Evolutionary conservation across 352 stramenopile genomes (phyloP), one percentile per base, ranked within the genome.

Genomic region (Phytophthora fragariae): DNA sequence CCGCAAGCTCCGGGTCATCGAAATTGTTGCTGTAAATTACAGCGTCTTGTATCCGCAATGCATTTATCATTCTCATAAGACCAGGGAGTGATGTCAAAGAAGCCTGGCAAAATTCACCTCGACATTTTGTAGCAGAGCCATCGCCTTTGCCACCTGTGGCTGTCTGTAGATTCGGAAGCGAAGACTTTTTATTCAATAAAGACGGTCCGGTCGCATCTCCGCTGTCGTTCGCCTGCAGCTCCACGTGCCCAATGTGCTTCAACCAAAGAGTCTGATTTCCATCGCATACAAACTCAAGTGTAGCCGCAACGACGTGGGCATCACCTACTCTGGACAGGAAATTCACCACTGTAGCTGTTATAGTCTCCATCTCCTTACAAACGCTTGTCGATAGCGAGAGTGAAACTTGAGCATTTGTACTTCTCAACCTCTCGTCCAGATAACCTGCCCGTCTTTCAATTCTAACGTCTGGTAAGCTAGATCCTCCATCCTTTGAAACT

Each of bases 81-180:
- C 86, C 86, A 19, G 73, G 37, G 0, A 93, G 54, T 1, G 72
- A 66, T n/a, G 65, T 55, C 15, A 85, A 65, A 9, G 72, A 27
- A 2, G 73, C 63, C 37, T 72, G 67, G 33, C 88, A 95, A 62
- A 95, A 95, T 46, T 93, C 85, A 9, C 88, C 86, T 7, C 79
- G 82, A 60, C 88, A 95, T 50, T 84, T 91, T 3, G 27, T n/a
- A 11, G 14, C 62, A 8, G 52, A 27, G 57, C 12, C 47, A 29
- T 73, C 63, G 2, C 11, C 54, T 39, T 60, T 66, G 35, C 4
- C n/a, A 59, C 1, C 46, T 17, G 57, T 46, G 24, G 33, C 31
- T 6, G 61, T 29, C 50, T 75, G 57, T 1, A 94, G 61, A 39
- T 80, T 85, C 5, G 87, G 85, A 3, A 94, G 63, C 29, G 81